These are phyloP conservation scores for Starmerella vaccinii DNA, from an alignment of 805 yeast species.

Conservation along the genomic window DNA sequence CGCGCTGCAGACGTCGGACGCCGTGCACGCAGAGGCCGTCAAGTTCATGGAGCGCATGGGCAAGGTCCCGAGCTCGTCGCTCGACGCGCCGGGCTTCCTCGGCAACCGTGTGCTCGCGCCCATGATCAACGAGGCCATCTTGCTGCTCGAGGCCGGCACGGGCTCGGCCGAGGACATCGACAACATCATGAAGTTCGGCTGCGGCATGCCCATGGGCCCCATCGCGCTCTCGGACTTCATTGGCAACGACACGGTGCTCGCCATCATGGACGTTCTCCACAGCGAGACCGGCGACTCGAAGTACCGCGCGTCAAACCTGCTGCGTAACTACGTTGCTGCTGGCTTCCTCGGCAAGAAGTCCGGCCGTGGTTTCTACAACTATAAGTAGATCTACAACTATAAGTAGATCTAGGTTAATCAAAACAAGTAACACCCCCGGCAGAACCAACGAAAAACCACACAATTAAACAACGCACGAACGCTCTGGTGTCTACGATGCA, in stretches of 20 bases:
- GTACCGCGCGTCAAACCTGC: slow-evolving; percentile 34
- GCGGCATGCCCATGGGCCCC: slow-evolving; percentile 42
- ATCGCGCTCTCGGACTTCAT: slow-evolving; percentile 37
- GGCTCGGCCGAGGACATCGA: slow-evolving; percentile 36
- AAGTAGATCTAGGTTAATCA: no score
- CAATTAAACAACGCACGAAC: no score
- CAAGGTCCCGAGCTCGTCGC: slow-evolving; percentile 33
- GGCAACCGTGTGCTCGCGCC: slow-evolving; percentile 38
- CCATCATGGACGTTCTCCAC: slow-evolving; percentile 36
- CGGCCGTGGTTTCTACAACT: slow-evolving; percentile 37
- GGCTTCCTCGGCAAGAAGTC: slow-evolving; percentile 36
- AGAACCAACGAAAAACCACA: no score
- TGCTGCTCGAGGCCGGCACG: slow-evolving; percentile 34
- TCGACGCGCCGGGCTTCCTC: slow-evolving; percentile 37
- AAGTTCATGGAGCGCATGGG: slow-evolving; percentile 32
- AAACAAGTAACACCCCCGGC: no score
- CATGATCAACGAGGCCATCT: slow-evolving; percentile 37
- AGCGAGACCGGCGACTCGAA: slow-evolving; percentile 36
- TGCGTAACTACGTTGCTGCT: slow-evolving; percentile 35
- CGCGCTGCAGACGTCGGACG: slow-evolving; percentile 35
- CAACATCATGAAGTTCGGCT: slow-evolving; percentile 38
- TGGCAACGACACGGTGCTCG: slow-evolving; percentile 37
- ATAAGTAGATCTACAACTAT: slow-evolving; percentile 12
- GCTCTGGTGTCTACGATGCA: no score
- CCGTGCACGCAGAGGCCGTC: slow-evolving; percentile 29